Evolutionary conservation across 345 rosid species (phyloP).

Genomic region (Reutealis trisperma): DNA sequence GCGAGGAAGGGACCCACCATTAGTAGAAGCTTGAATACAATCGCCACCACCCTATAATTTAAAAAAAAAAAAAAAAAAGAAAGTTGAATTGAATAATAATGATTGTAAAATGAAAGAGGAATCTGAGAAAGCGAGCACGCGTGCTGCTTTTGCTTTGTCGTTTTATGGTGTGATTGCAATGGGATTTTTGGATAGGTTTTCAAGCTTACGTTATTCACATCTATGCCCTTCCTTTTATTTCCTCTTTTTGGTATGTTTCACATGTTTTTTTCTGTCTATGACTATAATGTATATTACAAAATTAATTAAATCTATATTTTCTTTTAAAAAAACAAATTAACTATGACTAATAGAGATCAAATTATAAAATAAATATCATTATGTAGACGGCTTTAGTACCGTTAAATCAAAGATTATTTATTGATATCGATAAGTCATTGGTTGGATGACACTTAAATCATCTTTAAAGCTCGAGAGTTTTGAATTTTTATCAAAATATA

Average conservation of each 20-base stretch:
- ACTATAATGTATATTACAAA: too few species aligned
- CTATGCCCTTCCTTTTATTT: not conserved
- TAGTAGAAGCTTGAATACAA: slow-evolving; percentile 47
- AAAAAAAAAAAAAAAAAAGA: not conserved
- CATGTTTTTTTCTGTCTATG: not conserved
- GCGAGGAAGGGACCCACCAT: slow-evolving; percentile 33
- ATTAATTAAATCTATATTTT: too few species aligned
- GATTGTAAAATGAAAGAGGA: slow-evolving; percentile 29
- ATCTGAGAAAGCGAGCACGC: slow-evolving; percentile 72
- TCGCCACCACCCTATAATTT: slow-evolving; percentile 41
- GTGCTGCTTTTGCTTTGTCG: slow-evolving; percentile 68
- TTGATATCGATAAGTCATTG: too few species aligned
- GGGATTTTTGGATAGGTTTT: not conserved
- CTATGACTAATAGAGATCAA: too few species aligned
- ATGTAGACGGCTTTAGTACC: too few species aligned
- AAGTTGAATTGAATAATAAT: not conserved
- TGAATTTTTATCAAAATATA: too few species aligned
- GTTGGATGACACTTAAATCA: too few species aligned
- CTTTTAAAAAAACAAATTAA: too few species aligned
- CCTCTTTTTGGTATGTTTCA: not conserved
- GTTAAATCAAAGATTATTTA: too few species aligned
- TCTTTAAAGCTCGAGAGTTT: too few species aligned
- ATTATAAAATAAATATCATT: too few species aligned
- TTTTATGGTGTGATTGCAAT: slow-evolving; percentile 38
- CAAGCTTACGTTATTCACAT: slow-evolving; percentile 7